Percentiles rank a stretch among this genome's conserved stretches.
phyloP scores from a whole-genome alignment of 1,139 yeast genomes.

The Martiniozyma asiatica region DNA sequence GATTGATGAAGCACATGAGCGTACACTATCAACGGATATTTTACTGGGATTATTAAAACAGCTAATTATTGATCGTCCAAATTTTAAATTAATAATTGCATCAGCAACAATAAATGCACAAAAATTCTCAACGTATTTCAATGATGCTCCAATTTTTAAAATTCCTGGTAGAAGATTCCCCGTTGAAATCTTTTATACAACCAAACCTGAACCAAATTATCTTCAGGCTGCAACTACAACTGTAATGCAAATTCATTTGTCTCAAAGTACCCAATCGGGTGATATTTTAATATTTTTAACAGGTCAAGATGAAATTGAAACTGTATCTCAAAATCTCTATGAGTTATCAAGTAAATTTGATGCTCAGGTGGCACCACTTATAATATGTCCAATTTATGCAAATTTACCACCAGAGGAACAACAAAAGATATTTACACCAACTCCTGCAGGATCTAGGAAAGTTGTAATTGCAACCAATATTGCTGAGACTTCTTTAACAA shows the following conservation, averaged over 20 bases:
- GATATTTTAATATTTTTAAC: conserved; percentile 86
- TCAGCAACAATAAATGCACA: conserved; percentile 92
- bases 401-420: conserved; percentile 81
- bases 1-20: conserved; percentile 96
- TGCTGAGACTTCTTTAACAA: conserved; percentile 94
- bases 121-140: conserved; percentile 70
- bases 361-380: conserved; percentile 40
- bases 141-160: conserved; percentile 72
- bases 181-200: conserved; percentile 76
- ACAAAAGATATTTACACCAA: conserved; percentile 72
- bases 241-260: conserved; percentile 66
- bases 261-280: conserved; percentile 55
- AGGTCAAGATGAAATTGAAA: conserved; percentile 92
- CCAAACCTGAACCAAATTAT: conserved; percentile 83
- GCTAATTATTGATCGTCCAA: conserved; percentile 49
- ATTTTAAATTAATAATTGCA: conserved; percentile 65
- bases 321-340: conserved; percentile 56
- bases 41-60: conserved; percentile 72
- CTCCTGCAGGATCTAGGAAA: conserved; percentile 68
- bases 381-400: conserved; percentile 85
- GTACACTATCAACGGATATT: conserved; percentile 90
- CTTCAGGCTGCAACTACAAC: conserved; percentile 81
- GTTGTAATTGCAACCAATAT: conserved; percentile 92
- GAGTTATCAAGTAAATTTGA: conserved; percentile 62
- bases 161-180: conserved; percentile 87